Conservation (phyloP, 2,329 filamentous ascomycete species). For the Apiospora aurea region DNA sequence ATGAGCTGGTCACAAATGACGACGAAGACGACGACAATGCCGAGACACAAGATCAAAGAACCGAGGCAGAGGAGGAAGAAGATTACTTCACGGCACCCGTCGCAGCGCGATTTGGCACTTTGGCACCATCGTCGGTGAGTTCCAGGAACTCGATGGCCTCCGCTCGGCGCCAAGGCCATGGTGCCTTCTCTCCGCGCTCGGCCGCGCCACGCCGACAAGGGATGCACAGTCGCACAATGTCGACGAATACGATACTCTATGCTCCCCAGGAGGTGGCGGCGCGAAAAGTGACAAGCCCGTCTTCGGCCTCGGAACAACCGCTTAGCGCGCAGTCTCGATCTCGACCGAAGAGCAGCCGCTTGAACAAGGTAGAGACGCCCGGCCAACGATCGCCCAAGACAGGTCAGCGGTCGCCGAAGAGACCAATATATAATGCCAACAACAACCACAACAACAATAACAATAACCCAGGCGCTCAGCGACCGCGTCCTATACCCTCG, state of each 20-base stretch:
- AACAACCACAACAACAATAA: neutral
- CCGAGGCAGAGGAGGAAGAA: constrained; percentile 46
- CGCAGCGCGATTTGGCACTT: constrained; percentile 47
- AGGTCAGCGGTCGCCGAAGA: constrained; percentile 56
- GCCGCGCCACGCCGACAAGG: constrained; percentile 46
- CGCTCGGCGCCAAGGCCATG: constrained; percentile 36
- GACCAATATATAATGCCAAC: constrained; percentile 38
- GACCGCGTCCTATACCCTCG: constrained; percentile 64
- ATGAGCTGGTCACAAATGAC: constrained; percentile 85
- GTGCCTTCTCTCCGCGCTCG: constrained; percentile 43
- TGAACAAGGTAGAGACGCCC: constrained; percentile 46
- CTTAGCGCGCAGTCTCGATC: constrained; percentile 38
- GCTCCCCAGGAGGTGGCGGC: constrained; percentile 65
- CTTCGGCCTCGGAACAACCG: constrained; percentile 45
- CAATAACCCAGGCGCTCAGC: constrained; percentile 29
- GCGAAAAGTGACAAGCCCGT: constrained; percentile 38
- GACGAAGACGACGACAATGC: constrained; percentile 67
- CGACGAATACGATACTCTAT: constrained; percentile 84
- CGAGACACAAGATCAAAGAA: constrained; percentile 44
- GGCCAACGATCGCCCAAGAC: constrained; percentile 38
- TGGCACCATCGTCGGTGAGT: constrained; percentile 42
- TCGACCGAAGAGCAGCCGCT: constrained; percentile 47
- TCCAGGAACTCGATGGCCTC: constrained; percentile 33
- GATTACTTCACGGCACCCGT: constrained; percentile 64
- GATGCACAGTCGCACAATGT: constrained; percentile 75